phyloP scores from a whole-genome alignment of 495 filamentous ascomycete genomes.

The Parachaetomium inaequale region DNA sequence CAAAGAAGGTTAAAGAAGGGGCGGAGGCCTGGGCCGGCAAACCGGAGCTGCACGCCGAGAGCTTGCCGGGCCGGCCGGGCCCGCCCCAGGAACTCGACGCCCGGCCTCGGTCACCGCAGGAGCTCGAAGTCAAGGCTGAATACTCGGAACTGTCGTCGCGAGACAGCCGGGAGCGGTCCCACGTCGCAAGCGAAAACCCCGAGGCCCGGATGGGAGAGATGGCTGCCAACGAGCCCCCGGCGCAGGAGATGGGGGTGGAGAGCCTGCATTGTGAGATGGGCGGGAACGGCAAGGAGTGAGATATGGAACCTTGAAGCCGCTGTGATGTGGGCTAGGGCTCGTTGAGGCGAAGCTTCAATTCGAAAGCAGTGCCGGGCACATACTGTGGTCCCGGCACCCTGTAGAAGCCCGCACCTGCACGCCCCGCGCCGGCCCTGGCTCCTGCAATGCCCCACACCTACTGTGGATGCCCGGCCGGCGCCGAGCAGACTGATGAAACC shows the following conservation, averaged over 20 bases:
- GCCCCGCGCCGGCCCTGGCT: constrained; percentile 3
- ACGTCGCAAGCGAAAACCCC: neutral
- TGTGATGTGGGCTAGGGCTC: too few species aligned
- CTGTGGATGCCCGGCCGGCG: too few species aligned
- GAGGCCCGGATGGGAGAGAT: neutral
- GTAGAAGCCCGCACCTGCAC: constrained; percentile 5
- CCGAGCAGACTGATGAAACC: too few species aligned
- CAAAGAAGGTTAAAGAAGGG: neutral
- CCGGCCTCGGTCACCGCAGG: neutral
- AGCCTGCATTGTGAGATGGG: too few species aligned
- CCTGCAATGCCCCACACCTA: constrained; percentile 6
- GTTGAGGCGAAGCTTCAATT: too few species aligned
- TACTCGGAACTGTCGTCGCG: too few species aligned
- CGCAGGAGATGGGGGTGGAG: neutral
- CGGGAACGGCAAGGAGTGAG: too few species aligned
- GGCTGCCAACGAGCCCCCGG: neutral
- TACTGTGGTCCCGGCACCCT: too few species aligned
- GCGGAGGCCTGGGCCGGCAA: neutral
- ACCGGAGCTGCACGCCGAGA: neutral
- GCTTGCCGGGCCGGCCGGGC: neutral
- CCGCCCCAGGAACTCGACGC: neutral
- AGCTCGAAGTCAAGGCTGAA: neutral
- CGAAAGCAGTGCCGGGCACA: too few species aligned
- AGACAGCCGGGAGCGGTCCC: too few species aligned
- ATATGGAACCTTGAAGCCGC: too few species aligned